Evolutionary conservation across 177 flowering plant species (phyloP).

Genomic region (Vitis hybrid): DNA sequence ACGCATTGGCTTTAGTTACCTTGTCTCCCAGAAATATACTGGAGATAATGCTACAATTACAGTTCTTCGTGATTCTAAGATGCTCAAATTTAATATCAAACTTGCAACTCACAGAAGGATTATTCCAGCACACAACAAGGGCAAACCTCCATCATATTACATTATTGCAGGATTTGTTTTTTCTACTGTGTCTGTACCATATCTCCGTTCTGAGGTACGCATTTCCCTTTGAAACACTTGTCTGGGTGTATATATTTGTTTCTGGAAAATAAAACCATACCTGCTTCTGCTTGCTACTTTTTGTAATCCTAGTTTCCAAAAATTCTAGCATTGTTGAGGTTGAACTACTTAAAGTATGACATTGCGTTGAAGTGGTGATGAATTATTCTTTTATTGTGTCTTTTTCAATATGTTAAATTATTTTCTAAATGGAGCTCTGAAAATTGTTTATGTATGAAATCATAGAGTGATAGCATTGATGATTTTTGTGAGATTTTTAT

Average conservation of each 20-base stretch:
- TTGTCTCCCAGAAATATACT: conserved; percentile 87
- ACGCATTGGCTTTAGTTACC: conserved; percentile 92
- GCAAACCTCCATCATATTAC: conserved; percentile 86
- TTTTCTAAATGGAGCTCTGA: too few relatives aligned
- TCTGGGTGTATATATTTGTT: not conserved
- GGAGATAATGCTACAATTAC: conserved; percentile 72
- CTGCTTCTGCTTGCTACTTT: too few relatives aligned
- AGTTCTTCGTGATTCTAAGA: conserved; percentile 70
- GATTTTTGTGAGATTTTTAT: too few relatives aligned
- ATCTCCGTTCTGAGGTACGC: conserved; percentile 87
- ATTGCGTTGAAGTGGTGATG: too few relatives aligned
- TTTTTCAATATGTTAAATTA: too few relatives aligned
- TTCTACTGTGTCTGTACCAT: conserved; percentile 76
- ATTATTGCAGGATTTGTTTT: conserved; percentile 92
- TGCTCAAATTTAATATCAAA: conserved; percentile 50
- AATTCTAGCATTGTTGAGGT: too few relatives aligned
- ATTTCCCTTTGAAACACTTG: not conserved
- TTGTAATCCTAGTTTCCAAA: too few relatives aligned
- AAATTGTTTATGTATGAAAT: too few relatives aligned
- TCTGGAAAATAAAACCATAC: too few relatives aligned
- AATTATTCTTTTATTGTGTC: too few relatives aligned
- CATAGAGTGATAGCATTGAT: too few relatives aligned
- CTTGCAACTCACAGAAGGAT: conserved; percentile 66
- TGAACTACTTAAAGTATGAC: too few relatives aligned
- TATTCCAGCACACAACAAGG: conserved; percentile 71